These are phyloP conservation scores for Choanephora cucurbitarum DNA, from an alignment of 371 early-diverging fungal genomes.

Conservation along the genomic window DNA sequence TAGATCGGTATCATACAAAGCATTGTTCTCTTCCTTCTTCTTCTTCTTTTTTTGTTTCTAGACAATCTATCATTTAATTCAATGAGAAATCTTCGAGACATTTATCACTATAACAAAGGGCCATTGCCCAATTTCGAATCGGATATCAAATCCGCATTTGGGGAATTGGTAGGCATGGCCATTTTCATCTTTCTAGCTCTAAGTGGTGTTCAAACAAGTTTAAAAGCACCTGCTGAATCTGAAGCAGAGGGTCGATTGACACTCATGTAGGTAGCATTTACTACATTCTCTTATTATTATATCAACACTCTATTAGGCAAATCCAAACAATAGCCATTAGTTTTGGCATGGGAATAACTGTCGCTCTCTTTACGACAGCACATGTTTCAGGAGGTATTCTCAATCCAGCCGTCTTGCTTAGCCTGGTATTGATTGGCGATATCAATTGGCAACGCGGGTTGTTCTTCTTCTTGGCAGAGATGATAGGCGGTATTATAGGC, in stretches of 20 bases:
- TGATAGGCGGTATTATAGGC: constrained; percentile 60
- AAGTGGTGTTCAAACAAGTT: constrained; percentile 48
- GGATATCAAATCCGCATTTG: constrained; percentile 30
- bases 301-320: constrained; percentile 16
- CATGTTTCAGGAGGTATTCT: constrained; percentile 60
- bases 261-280: not conserved
- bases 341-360: constrained; percentile 44
- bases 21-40: no score
- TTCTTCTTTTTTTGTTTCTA: no score
- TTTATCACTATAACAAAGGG: constrained; percentile 16
- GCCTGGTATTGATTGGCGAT: constrained; percentile 44
- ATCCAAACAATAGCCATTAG: constrained; percentile 48
- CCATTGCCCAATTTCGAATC: constrained; percentile 15
- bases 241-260: no score
- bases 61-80: no score
- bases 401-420: constrained; percentile 61
- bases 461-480: constrained; percentile 53
- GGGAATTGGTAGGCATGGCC: constrained; percentile 53
- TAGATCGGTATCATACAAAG: no score
- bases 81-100: constrained; percentile 18
- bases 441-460: constrained; percentile 40
- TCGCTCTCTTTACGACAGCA: constrained; percentile 44
- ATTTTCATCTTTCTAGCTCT: constrained; percentile 60
- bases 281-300: not conserved
- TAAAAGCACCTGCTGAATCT: constrained; percentile 19